Conservation (phyloP, 768 basidiomycete species). For the Kwoniella mangroviensis region DNA sequence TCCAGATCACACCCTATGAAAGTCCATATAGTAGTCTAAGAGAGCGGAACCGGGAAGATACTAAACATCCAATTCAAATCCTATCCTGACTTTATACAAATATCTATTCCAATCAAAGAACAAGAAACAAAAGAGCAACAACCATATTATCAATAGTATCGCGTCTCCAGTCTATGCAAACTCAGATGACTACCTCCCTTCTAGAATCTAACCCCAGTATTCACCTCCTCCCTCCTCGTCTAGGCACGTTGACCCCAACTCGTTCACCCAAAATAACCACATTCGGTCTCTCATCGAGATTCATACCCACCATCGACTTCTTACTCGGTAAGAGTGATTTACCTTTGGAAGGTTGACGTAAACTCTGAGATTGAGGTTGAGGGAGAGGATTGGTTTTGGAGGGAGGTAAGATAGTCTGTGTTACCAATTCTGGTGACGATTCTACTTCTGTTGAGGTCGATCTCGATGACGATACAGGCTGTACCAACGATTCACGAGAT, state of each 20-base stretch:
- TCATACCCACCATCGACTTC: slow-evolving; percentile 8
- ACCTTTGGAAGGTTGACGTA: slow-evolving; percentile 19
- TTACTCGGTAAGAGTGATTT: slow-evolving; percentile 7
- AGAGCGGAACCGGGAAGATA: too few relatives aligned
- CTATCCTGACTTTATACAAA: too few relatives aligned
- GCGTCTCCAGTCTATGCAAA: too few relatives aligned
- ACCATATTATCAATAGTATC: too few relatives aligned
- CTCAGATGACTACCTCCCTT: too few relatives aligned
- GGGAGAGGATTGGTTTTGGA: not conserved
- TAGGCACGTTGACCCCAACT: slow-evolving; percentile 28
- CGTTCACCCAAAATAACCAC: slow-evolving; percentile 29
- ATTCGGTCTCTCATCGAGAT: slow-evolving; percentile 21
- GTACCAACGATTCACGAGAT: not conserved
- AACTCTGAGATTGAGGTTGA: not conserved
- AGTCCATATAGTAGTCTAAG: too few relatives aligned
- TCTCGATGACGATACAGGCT: not conserved
- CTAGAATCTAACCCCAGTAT: too few relatives aligned
- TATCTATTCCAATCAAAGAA: too few relatives aligned
- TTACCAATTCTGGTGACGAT: not conserved
- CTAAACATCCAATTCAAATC: too few relatives aligned
- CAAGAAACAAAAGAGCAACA: too few relatives aligned
- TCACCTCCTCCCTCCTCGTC: slow-evolving; percentile 3
- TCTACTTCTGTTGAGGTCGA: slow-evolving; percentile 1
- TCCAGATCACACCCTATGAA: too few relatives aligned
- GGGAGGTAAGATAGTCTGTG: not conserved